Evolutionary conservation across 2,329 filamentous ascomycete genomes (phyloP), one percentile per base, ranked within the genome.

Genomic region (Stagonosporopsis tanaceti): DNA sequence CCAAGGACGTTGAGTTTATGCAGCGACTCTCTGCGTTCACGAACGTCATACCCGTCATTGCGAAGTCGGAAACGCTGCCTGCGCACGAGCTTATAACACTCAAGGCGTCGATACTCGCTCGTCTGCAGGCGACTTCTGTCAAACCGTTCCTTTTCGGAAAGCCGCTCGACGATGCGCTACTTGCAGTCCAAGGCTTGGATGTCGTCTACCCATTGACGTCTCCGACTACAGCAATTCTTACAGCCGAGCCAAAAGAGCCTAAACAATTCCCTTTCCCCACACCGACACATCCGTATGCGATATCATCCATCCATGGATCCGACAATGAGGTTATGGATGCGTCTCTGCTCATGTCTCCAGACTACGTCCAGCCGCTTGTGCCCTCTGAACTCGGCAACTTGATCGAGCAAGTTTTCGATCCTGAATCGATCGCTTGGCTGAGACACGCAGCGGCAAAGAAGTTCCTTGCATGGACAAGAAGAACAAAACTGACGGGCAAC

Each of bases 241-340:
- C 48, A 8, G 32, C 17, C 27, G 48, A 48, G 15, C 48, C 50
- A 3, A 48, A 50, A 7, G 68, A 71, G 50, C 45, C 60, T 27
- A 61, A 58, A 9, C 66, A 73, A 39, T 71, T 65, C 35, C 69
- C 72, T 6, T 73, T 75, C 38, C 59, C 61, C 15, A 64, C 62
- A n/a, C 68, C 73, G 20, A 76, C 73, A 11, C 68, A 79, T 79
- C 57, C 86, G 89, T 96, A 91, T 70, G 87, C 91, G 0, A 84
- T 97, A 20, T 97, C 94, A 1, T 95, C 90, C 20, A 85, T 85
- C 12, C 81, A 85, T 24, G 86, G 84, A 1, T 85, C 85, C 22
- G 92, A 97, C 67, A 80, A 87, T 59, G 92, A 97, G 37, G 87
- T 84, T 40, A 96, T 98, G 89, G 94, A 98, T 73, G 94, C 93